Base-by-base conservation (phyloP, 108 stramenopile genomes). In the Skeletonema costatum region DNA sequence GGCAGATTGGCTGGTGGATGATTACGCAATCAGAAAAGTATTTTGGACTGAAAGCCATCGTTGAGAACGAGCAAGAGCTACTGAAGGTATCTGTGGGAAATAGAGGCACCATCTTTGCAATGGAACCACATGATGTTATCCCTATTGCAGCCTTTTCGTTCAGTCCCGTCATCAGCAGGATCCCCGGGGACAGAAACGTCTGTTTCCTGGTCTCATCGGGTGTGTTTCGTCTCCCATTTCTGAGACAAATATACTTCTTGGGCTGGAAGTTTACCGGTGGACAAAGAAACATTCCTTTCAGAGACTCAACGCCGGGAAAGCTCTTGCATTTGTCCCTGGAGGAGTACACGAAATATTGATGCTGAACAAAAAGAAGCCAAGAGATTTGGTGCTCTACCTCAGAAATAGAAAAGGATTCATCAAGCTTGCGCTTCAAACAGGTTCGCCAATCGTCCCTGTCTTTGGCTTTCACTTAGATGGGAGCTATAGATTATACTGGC, bases 331-430 rank as follows among this genome's bases (percentile, higher is more conserved):
- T 70, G 36, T 58, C 44, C 87, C 87, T 8, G 87, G 87, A 29
- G 87, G 87, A 59, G 85, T 88, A 13, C 82, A 88, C 42, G 87
- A 88, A 64, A 83, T 88, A 39, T 17, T 81, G 65, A 64, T 1
- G 6, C 66, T 86, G 19, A 68, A 85, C 46, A 77, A 39, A 2
- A 21, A 58, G 11, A 78, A 83, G 41, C 83, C 81, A 10, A 50
- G 75, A 11, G 83, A 88, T 16, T 29, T 86, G 5, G 56, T 86
- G 3, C 56, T 93, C 56, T 91, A 87, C 66, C 75, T 98, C 30
- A 68, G 82, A 30, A 85, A 81, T 14, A 83, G 96, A 17, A 95
- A 93, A 70, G 97, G 97, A 21, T 97, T 98, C 73, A 73, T 97
- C 6, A 89, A 90, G 41, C 78, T 93, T 14, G 96, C 96, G 0